phyloP scores from a whole-genome alignment of 768 basidiomycete genomes.

The Naganishia vishniacii region DNA sequence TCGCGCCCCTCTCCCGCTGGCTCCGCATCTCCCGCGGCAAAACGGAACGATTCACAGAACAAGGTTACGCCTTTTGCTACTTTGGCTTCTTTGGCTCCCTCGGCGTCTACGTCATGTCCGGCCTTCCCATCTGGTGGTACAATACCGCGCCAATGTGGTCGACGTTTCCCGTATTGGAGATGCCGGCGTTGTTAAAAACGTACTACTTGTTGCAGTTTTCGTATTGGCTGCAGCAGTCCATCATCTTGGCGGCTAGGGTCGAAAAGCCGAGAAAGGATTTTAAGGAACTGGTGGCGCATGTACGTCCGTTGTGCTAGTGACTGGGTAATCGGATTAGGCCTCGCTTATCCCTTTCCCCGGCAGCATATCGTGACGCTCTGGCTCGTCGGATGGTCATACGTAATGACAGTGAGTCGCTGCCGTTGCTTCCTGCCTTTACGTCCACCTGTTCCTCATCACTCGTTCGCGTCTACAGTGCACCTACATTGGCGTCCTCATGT shows the following conservation, averaged over 20 bases:
- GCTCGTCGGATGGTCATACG: conserved; percentile 71
- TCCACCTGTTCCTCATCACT: background rate
- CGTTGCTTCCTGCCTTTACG: too few relatives aligned
- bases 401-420: conserved; percentile 30
- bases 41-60: conserved; percentile 81
- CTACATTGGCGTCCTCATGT: conserved; percentile 82
- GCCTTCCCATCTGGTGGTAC: conserved; percentile 70
- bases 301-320: conserved; percentile 28
- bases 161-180: conserved; percentile 82
- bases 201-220: conserved; percentile 91
- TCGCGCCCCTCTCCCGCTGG: conserved; percentile 62
- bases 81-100: conserved; percentile 64
- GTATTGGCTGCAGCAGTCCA: conserved; percentile 90
- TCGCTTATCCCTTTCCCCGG: background rate
- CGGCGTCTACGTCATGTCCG: conserved; percentile 75
- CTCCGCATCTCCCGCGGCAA: conserved; percentile 69
- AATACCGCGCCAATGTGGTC: conserved; percentile 78
- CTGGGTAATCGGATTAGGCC: background rate
- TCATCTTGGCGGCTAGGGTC: conserved; percentile 73
- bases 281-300: conserved; percentile 73
- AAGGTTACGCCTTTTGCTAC: conserved; percentile 73
- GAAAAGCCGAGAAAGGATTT: conserved; percentile 96
- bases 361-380: conserved; percentile 85
- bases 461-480: conserved; percentile 54
- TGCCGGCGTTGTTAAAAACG: conserved; percentile 74